These are phyloP conservation scores for Berberis thunbergii DNA, from an alignment of 164 flowering plant genomes.

Conservation along the genomic window DNA sequence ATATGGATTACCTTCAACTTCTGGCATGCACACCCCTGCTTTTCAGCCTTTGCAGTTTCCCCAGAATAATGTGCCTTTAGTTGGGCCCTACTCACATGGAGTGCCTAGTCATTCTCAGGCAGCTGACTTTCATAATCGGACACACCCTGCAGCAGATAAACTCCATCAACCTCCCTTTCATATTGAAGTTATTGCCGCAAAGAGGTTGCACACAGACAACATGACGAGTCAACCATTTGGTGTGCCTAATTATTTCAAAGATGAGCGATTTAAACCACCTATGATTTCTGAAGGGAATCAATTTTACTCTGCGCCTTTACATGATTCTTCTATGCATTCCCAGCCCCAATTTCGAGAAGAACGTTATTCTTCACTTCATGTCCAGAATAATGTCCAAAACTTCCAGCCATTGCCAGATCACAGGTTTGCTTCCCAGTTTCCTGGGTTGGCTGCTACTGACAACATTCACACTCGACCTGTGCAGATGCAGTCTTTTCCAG, in stretches of 20 bases:
- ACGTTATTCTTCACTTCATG: conserved; percentile 2
- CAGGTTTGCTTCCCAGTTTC: conserved; percentile 14
- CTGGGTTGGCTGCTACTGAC: conserved; percentile 16
- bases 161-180: conserved; percentile 18
- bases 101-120: conserved; percentile 22
- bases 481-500: conserved; percentile 20
- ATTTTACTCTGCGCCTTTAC: conserved; percentile 7
- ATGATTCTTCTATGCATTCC: conserved; percentile 13
- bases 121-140: conserved; percentile 20
- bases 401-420: conserved; percentile 7
- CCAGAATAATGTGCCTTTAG: conserved; percentile 24
- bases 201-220: conserved; percentile 16
- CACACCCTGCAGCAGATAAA: conserved; percentile 23
- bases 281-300: conserved; percentile 3
- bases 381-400: conserved; percentile 2
- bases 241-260: conserved; percentile 21
- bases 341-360: conserved; percentile 8
- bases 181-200: conserved; percentile 10
- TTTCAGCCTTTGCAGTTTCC: conserved; percentile 27
- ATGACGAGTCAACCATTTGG: conserved; percentile 18
- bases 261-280: conserved; percentile 15
- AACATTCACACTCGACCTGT: conserved; percentile 15
- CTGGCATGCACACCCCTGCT: conserved; percentile 13
- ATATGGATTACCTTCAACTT: conserved; percentile 13
- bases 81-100: conserved; percentile 21